Conservation (phyloP, 2,329 filamentous ascomycete species). For the Neonectria sp. region DNA sequence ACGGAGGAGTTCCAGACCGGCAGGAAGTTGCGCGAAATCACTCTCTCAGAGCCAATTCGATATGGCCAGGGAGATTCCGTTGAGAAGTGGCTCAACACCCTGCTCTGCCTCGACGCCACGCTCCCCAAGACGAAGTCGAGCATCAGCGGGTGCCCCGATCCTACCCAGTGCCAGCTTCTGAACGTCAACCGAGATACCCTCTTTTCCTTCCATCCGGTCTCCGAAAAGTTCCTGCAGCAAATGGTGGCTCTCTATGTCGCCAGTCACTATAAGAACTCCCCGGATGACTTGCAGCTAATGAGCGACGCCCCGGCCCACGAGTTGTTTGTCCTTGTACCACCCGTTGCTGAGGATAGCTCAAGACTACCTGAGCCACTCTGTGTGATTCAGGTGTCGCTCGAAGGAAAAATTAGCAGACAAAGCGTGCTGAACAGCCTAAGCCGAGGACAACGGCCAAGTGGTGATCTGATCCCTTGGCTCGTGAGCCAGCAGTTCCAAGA, state of each 20-base stretch:
- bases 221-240: conserved; percentile 96
- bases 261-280: conserved; percentile 98
- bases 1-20: conserved; percentile 75
- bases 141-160: conserved; percentile 88
- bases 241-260: conserved; percentile 99
- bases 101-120: conserved; percentile 94
- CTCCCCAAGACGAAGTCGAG: conserved; percentile 82
- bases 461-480: conserved; percentile 97
- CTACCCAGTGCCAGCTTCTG: conserved; percentile 90
- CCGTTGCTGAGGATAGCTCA: conserved; percentile 82
- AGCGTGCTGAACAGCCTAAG: conserved; percentile 93
- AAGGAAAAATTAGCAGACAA: conserved; percentile 94
- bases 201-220: conserved; percentile 97
- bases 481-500: conserved; percentile 99
- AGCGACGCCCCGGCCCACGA: conserved; percentile 97
- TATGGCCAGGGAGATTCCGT: conserved; percentile 93
- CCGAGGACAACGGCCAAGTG: conserved; percentile 88
- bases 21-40: conserved; percentile 91
- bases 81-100: conserved; percentile 95
- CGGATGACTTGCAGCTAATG: conserved; percentile 98
- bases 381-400: conserved; percentile 93
- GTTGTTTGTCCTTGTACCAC: conserved; percentile 93
- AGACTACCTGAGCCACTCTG: conserved; percentile 93
- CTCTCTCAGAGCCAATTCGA: conserved; percentile 92
- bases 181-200: conserved; percentile 97